phyloP scores from a whole-genome alignment of 2,329 filamentous ascomycete genomes.

The Alternaria solani region DNA sequence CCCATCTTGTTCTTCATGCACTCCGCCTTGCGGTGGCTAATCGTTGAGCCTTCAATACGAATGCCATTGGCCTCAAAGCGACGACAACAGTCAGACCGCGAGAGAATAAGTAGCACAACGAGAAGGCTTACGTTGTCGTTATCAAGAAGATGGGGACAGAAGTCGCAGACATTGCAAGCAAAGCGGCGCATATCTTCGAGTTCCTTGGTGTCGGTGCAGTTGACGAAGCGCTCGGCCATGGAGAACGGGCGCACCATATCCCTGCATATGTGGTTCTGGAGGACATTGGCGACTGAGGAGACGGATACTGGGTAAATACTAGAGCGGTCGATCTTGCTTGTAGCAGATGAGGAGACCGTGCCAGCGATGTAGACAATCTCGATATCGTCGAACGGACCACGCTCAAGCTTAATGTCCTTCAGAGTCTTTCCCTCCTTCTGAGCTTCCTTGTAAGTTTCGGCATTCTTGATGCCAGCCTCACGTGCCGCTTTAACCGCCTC shows the following conservation, averaged over 20 bases:
- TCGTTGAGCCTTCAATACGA: constrained; percentile 50
- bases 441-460: constrained; percentile 23
- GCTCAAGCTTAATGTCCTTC: constrained; percentile 33
- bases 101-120: constrained; percentile 47
- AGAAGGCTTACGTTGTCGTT: constrained; percentile 50
- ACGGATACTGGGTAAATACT: constrained; percentile 48
- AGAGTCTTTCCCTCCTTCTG: constrained; percentile 24
- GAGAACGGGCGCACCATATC: constrained; percentile 47
- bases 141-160: constrained; percentile 49
- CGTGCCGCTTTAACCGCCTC: constrained; percentile 48
- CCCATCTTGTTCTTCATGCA: constrained; percentile 51
- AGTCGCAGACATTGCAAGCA: constrained; percentile 48
- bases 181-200: constrained; percentile 45
- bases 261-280: constrained; percentile 46
- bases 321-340: constrained; percentile 44
- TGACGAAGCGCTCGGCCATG: constrained; percentile 47
- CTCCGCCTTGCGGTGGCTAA: constrained; percentile 49
- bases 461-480: constrained; percentile 26
- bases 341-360: constrained; percentile 49
- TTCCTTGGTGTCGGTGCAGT: constrained; percentile 42
- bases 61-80: constrained; percentile 50
- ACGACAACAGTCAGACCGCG: constrained; percentile 46
- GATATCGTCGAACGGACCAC: constrained; percentile 49
- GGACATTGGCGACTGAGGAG: constrained; percentile 42
- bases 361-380: constrained; percentile 51